Conservation (phyloP, 2,329 filamentous ascomycete genomes). For the Aspergillus phoenicis region DNA sequence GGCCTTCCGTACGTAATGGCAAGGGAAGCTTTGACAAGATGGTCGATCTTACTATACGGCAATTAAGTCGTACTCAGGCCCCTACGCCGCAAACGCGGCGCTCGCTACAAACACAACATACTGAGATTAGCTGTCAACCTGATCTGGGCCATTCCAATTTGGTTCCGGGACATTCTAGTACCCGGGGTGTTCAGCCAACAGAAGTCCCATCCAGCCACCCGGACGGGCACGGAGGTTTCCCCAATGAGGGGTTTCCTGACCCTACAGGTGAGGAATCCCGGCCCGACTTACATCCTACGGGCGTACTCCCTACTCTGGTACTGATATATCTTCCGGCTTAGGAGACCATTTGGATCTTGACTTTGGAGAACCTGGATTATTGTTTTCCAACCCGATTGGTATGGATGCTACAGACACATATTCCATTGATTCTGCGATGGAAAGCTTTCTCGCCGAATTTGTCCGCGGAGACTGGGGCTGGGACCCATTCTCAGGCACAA, state of each 20-base stretch:
- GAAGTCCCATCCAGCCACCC: neutral
- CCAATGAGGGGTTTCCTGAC: neutral
- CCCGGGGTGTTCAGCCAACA: neutral
- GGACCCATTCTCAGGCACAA: slow-evolving; percentile 24
- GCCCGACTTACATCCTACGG: too few species aligned
- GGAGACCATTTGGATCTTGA: neutral
- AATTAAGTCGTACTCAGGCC: slow-evolving; percentile 17
- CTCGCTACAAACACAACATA: neutral
- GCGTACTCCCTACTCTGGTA: neutral
- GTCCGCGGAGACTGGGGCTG: slow-evolving; percentile 31
- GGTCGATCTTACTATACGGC: slow-evolving; percentile 32
- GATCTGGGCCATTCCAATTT: neutral
- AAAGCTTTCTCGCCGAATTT: slow-evolving; percentile 27
- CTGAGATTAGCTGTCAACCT: neutral
- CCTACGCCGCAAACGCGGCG: neutral
- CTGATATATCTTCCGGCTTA: neutral
- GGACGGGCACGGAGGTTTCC: neutral
- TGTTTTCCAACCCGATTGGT: slow-evolving; percentile 1
- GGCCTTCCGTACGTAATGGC: slow-evolving; percentile 40
- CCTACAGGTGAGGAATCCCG: neutral
- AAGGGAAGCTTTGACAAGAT: slow-evolving; percentile 36
- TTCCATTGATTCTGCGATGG: slow-evolving; percentile 26
- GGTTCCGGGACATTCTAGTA: neutral
- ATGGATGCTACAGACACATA: slow-evolving; percentile 5
- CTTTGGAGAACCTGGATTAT: neutral